Conservation (phyloP, 2,329 filamentous ascomycete genomes). For the Claviceps sp. region DNA sequence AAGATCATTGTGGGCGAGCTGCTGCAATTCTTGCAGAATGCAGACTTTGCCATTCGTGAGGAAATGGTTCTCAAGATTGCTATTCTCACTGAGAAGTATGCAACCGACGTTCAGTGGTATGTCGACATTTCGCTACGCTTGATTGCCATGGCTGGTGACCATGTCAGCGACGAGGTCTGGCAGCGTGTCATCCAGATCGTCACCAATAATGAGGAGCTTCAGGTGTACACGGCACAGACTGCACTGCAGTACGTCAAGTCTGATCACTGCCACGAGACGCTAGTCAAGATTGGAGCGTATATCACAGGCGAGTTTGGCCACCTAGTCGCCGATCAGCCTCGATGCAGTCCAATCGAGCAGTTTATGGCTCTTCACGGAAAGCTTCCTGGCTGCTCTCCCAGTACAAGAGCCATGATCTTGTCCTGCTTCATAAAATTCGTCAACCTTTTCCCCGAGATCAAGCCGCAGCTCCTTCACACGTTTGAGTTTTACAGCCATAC, state of each 20-base stretch:
- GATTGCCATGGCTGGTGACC: conserved; percentile 92
- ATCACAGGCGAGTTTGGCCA: conserved; percentile 95
- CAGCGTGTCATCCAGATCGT: conserved; percentile 97
- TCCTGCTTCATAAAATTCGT: conserved; percentile 97
- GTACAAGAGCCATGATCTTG: conserved; percentile 83
- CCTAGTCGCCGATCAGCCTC: conserved; percentile 80
- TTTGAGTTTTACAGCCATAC: conserved; percentile 91
- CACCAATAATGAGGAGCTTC: conserved; percentile 96
- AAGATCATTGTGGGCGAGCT: conserved; percentile 88
- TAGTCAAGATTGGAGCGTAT: conserved; percentile 96
- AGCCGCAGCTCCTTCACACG: conserved; percentile 79
- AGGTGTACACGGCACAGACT: conserved; percentile 91
- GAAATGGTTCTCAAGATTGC: conserved; percentile 99
- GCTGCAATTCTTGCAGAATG: conserved; percentile 85
- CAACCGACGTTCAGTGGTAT: conserved; percentile 97
- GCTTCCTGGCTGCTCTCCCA: conserved; percentile 75
- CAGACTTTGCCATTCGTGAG: conserved; percentile 94
- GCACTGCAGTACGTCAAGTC: conserved; percentile 85
- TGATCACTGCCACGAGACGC: conserved; percentile 87
- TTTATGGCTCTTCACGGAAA: conserved; percentile 87
- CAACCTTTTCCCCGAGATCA: conserved; percentile 97
- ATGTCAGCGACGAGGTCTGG: conserved; percentile 98
- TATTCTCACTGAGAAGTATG: conserved; percentile 96
- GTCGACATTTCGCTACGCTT: conserved; percentile 92
- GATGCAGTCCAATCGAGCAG: conserved; percentile 93